phyloP scores from a whole-genome alignment of 2,329 filamentous ascomycete genomes.

The Rugonectria rugulosa region DNA sequence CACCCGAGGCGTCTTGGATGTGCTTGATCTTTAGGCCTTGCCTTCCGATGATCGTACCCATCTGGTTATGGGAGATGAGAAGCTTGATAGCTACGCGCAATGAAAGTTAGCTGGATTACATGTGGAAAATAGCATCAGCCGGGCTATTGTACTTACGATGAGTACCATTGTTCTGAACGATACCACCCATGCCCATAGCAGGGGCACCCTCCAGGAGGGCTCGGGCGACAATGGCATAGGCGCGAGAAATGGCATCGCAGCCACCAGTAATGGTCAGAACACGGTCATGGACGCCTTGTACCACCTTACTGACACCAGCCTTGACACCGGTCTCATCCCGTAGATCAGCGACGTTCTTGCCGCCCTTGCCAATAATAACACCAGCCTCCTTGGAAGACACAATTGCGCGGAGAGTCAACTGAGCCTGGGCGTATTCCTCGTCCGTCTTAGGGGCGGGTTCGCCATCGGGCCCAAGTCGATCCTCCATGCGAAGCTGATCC shows the following conservation, averaged over 20 bases:
- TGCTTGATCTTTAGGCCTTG: constrained; percentile 99
- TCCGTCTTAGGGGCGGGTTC: constrained; percentile 89
- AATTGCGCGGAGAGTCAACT: constrained; percentile 94
- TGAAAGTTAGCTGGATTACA: constrained; percentile 21
- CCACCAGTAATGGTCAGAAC: constrained; percentile 94
- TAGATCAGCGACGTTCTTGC: constrained; percentile 97
- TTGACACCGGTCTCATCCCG: constrained; percentile 98
- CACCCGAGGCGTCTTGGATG: constrained; percentile 95
- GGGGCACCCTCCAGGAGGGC: constrained; percentile 92
- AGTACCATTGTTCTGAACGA: constrained; percentile 86
- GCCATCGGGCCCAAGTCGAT: constrained; percentile 75
- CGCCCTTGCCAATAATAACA: constrained; percentile 98
- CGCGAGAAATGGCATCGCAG: constrained; percentile 86
- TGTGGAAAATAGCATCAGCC: not conserved
- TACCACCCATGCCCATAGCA: constrained; percentile 93
- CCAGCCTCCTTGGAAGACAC: constrained; percentile 99
- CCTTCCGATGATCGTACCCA: constrained; percentile 98
- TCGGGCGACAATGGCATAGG: constrained; percentile 92
- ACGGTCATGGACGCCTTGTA: constrained; percentile 95
- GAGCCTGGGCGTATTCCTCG: constrained; percentile 92
- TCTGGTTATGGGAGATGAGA: constrained; percentile 99
- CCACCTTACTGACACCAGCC: constrained; percentile 98
- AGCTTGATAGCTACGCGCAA: constrained; percentile 81
- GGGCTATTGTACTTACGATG: constrained; percentile 74
- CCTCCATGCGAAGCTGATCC: constrained; percentile 72